Conservation (phyloP, 208 protist genomes). For the Leishmania mexicana region DNA sequence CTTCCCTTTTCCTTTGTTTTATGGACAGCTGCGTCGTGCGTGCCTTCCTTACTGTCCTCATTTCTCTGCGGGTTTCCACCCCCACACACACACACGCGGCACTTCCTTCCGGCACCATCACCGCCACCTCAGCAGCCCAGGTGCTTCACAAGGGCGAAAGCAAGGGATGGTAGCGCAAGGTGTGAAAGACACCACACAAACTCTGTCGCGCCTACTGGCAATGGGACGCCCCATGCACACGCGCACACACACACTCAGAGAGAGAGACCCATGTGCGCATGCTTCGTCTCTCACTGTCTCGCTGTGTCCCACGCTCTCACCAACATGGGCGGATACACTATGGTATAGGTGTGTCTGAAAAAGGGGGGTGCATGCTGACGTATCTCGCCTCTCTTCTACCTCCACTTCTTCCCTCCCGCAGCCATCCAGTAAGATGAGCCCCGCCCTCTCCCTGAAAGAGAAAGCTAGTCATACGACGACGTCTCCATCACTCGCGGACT, state of each 20-base stretch:
- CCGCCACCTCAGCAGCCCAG: background rate
- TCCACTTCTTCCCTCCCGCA: background rate
- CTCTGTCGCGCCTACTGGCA: background rate
- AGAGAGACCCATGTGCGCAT: background rate
- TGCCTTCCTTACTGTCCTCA: background rate
- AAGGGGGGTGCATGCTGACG: background rate
- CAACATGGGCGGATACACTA: background rate
- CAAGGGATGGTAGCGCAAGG: no score
- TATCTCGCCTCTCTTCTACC: background rate
- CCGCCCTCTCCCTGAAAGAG: no score
- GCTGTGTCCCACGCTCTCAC: background rate
- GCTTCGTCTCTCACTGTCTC: background rate
- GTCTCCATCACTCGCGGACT: no score
- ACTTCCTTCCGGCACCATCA: background rate
- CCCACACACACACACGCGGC: background rate
- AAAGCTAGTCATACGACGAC: no score
- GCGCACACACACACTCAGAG: background rate
- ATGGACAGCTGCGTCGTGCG: background rate
- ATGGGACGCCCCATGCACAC: background rate
- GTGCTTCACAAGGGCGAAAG: no score
- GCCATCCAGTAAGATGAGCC: background rate
- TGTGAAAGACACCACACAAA: background rate
- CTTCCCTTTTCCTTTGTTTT: conserved; percentile 9
- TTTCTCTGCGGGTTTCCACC: background rate
- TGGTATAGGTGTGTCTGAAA: background rate